These are phyloP conservation scores for Ascochyta rabiei DNA, from an alignment of 2,329 filamentous ascomycete species.

Conservation along the genomic window DNA sequence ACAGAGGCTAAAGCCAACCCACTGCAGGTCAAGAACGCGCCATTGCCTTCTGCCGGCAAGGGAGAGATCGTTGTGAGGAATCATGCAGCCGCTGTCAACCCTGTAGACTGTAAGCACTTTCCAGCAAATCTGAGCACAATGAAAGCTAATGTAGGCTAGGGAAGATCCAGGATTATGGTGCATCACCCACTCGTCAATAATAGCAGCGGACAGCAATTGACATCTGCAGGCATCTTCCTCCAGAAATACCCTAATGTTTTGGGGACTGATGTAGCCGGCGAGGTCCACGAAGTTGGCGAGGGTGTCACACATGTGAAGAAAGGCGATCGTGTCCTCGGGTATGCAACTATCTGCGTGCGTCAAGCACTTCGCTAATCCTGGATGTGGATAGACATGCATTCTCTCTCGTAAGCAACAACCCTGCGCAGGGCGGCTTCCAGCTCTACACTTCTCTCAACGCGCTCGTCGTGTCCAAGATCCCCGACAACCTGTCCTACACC, in stretches of 20 bases:
- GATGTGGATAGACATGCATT: constrained; percentile 29
- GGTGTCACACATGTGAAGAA: constrained; percentile 53
- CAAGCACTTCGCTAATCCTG: neutral
- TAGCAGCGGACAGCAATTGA: constrained; percentile 1
- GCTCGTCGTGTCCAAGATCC: constrained; percentile 47
- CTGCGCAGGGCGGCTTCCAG: constrained; percentile 42
- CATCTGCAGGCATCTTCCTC: constrained; percentile 37
- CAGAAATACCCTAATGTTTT: constrained; percentile 44
- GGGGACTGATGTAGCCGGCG: constrained; percentile 54
- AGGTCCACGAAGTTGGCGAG: constrained; percentile 55
- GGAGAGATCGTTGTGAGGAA: constrained; percentile 45
- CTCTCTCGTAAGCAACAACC: constrained; percentile 30
- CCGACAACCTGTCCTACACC: constrained; percentile 46
- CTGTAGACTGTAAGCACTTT: constrained; percentile 34
- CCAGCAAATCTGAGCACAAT: neutral
- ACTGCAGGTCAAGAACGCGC: constrained; percentile 38
- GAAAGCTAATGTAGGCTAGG: constrained; percentile 22
- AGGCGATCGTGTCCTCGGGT: constrained; percentile 54
- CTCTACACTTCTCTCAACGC: constrained; percentile 41
- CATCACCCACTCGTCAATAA: neutral
- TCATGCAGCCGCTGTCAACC: constrained; percentile 42
- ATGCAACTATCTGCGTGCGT: neutral
- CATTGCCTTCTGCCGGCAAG: constrained; percentile 34
- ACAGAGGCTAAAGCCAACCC: constrained; percentile 36
- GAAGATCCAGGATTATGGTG: constrained; percentile 44